Base-by-base conservation (phyloP, 495 filamentous ascomycete genomes). In the Astrocystis sublimbata region DNA sequence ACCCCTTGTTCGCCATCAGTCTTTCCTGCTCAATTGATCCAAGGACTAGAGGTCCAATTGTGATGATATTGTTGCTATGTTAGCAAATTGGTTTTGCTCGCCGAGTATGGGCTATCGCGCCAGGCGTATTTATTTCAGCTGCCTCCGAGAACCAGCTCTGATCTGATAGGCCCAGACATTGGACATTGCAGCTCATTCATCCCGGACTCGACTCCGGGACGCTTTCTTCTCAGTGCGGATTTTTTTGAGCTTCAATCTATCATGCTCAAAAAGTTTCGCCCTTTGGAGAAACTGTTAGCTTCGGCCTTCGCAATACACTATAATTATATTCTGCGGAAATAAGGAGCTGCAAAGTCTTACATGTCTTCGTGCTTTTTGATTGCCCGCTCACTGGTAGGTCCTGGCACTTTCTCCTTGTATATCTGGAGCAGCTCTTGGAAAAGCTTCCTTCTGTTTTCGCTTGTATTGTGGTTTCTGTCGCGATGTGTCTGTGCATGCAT, bases 161-260 rank as follows among this genome's bases (percentile, higher is more conserved):
- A n/a, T n/a, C n/a, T 36, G 33, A 36, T 36, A 6, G 33, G 33
- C 33, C n/a, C n/a, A n/a, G n/a, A n/a, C n/a, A n/a, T n/a, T n/a
- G n/a, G n/a, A n/a, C n/a, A n/a, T n/a, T 23, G 23, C 23, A 21
- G n/a, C 24, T 57, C 23, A 60, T 8, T 69, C 62, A 7, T 33
- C 10, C 17, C 49, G 60, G 10, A 35, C 57, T 19, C 83, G 79
- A 73, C 81, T 83, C 23, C 92, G 83, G 60, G 78, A 82, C 24
- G 80, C 81, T 75, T 98, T 98, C 78, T 97, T 98, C 50, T 78
- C 84, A 65, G 88, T 87, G 52, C 89, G 89, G 28, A 79, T 65
- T 76, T 96, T 96, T 76, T 97, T 98, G 15, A 69, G 73, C 69
- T 79, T 86, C 36, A 96, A 63, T 53, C 92, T 79, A n/a, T 76